Evolutionary conservation across 768 basidiomycete species (phyloP), one percentile per base, ranked within the genome.

Genomic region (Lentinula edodes): DNA sequence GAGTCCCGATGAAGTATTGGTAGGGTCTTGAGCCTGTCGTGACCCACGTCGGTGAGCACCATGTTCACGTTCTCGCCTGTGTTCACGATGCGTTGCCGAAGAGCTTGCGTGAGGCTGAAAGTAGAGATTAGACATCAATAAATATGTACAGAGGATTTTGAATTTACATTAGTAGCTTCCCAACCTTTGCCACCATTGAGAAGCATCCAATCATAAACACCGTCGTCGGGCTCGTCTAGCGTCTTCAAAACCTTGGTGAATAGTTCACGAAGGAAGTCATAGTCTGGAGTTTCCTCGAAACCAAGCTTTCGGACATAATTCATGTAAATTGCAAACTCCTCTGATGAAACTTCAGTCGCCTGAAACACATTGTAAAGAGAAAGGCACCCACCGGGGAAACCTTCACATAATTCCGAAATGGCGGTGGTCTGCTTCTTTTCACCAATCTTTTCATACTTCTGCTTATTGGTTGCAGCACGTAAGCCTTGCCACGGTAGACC

Each of bases 371-470:
- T 16, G 52, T 55, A 55, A 60, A 46, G 50, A 38, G 52, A 39
- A 62, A 34, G 23, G 57, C 42, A 76, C 83, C 69, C 64, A 95
- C 91, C 94, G 64, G 97, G 96, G 78, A 96, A 98, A 36, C 95
- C 94, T 70, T 99, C 96, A 67, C 95, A 96, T 38, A 99, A 78
- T 72, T 99, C 96, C 28, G 84, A 79, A 67, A 99, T 98, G 6
- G 85, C 81, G 15, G 96, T 97, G 7, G 85, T 90, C 75, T 98
- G 96, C 77, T 94, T 99, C 83, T 98, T 98, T 79, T 97, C 97
- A 52, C 96, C 97, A 66, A 99, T 99, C 80, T 98, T 98, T 76
- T 99, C 97, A 72, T 99, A 99, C 78, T 98, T 98, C 74, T 98
- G 96, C 78, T 98, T 98, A 82, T 99, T 98, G 1, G 96, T 99